phyloP scores from a whole-genome alignment of 2,329 filamentous ascomycete genomes.

The Cylindrodendrum hubeiense region DNA sequence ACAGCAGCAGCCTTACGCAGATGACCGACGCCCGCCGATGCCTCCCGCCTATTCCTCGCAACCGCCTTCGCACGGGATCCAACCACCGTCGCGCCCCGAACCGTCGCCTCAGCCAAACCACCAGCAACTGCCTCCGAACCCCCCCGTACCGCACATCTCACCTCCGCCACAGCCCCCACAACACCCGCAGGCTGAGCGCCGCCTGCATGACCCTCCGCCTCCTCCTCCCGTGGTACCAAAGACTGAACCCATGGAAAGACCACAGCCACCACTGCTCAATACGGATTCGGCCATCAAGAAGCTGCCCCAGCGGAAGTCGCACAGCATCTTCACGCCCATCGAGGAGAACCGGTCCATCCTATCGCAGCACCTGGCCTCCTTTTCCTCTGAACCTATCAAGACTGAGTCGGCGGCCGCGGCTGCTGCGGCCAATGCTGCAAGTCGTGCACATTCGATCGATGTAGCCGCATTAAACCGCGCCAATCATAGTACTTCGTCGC shows the following conservation, averaged over 20 bases:
- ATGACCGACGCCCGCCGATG: slow-evolving; percentile 81
- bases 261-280: slow-evolving; percentile 61
- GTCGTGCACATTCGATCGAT: slow-evolving; percentile 75
- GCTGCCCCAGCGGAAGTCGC: slow-evolving; percentile 81
- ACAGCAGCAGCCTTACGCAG: slow-evolving; percentile 77
- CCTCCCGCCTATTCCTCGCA: slow-evolving; percentile 75
- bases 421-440: slow-evolving; percentile 42
- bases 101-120: slow-evolving; percentile 70
- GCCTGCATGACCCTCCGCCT: slow-evolving; percentile 64
- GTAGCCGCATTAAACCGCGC: slow-evolving; percentile 67
- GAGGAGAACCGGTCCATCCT: slow-evolving; percentile 92
- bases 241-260: slow-evolving; percentile 61
- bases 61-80: slow-evolving; percentile 62
- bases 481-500: slow-evolving; percentile 63
- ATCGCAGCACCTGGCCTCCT: slow-evolving; percentile 82
- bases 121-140: slow-evolving; percentile 62
- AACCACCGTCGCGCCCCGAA: slow-evolving; percentile 62
- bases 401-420: slow-evolving; percentile 49
- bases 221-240: slow-evolving; percentile 64
- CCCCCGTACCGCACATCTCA: slow-evolving; percentile 61
- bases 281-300: slow-evolving; percentile 68
- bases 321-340: slow-evolving; percentile 97
- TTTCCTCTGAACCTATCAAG: slow-evolving; percentile 65
- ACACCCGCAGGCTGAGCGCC: slow-evolving; percentile 49
- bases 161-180: slow-evolving; percentile 61